phyloP scores from a whole-genome alignment of 2,329 filamentous ascomycete genomes.

The Hortaea werneckii region DNA sequence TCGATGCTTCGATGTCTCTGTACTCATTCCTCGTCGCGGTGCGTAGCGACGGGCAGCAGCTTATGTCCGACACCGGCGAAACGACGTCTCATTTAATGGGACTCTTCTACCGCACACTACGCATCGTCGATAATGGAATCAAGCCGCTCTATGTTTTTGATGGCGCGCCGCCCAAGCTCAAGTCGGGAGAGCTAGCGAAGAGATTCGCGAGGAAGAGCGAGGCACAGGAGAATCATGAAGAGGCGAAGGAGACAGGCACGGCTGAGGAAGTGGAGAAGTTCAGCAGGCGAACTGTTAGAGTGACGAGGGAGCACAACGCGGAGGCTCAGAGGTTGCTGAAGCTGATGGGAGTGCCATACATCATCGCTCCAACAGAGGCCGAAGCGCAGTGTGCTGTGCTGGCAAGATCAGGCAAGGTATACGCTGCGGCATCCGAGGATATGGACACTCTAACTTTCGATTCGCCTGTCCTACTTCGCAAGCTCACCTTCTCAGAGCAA shows the following conservation, averaged over 20 bases:
- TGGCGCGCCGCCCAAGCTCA: constrained; percentile 90
- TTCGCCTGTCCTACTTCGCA: constrained; percentile 76
- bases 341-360: constrained; percentile 92
- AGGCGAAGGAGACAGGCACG: constrained; percentile 94
- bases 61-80: constrained; percentile 89
- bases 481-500: constrained; percentile 95
- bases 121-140: constrained; percentile 97
- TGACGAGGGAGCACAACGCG: constrained; percentile 92
- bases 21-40: constrained; percentile 98
- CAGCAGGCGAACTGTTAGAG: constrained; percentile 79
- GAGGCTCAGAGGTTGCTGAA: constrained; percentile 87
- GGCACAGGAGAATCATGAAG: constrained; percentile 79
- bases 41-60: constrained; percentile 88
- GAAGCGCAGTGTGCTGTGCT: constrained; percentile 92
- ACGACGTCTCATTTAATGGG: constrained; percentile 98
- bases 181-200: constrained; percentile 92
- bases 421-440: constrained; percentile 91
- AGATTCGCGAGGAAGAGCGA: constrained; percentile 92
- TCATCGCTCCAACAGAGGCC: constrained; percentile 90
- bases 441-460: constrained; percentile 99
- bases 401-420: constrained; percentile 86
- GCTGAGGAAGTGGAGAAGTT: constrained; percentile 98
- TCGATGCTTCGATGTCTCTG: constrained; percentile 74
- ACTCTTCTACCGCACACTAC: constrained; percentile 97
- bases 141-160: constrained; percentile 98